A percentile compares a stretch with the other conserved stretches of the same genome.
phyloP scores from a whole-genome alignment of 257 asterid genomes.

The Solanum dulcamara region DNA sequence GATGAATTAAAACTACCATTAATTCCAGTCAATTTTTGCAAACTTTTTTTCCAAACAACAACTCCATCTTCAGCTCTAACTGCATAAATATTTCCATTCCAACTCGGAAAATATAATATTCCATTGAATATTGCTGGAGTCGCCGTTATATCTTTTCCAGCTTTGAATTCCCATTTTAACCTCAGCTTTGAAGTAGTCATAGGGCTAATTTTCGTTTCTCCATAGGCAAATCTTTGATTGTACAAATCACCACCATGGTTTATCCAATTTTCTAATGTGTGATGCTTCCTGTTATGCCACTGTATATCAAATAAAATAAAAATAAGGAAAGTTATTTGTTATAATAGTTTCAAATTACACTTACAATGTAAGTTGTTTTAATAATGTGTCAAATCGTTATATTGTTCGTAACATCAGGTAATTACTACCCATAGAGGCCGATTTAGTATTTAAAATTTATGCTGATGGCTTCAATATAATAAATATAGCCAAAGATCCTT shows the following conservation, averaged over 20 bases:
- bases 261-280: constrained; percentile 16
- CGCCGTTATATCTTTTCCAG: constrained; percentile 24
- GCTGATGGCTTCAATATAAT: too few relatives aligned
- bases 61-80: constrained; percentile 30
- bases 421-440: background rate
- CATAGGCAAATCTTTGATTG: constrained; percentile 28
- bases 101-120: constrained; percentile 32
- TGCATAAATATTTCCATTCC: constrained; percentile 40
- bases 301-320: background rate
- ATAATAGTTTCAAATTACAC: background rate
- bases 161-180: constrained; percentile 36
- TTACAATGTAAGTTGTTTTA: background rate
- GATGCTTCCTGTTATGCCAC: background rate
- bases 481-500: too few relatives aligned
- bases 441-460: too few relatives aligned
- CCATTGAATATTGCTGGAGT: constrained; percentile 31
- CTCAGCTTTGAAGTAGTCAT: constrained; percentile 17
- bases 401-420: background rate
- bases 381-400: too few relatives aligned
- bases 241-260: constrained; percentile 46
- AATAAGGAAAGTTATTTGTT: background rate
- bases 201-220: constrained; percentile 28
- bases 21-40: constrained; percentile 25
- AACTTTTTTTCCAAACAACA: constrained; percentile 28
- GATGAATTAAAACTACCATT: background rate